These are phyloP conservation scores for Penicillium lividum DNA, from an alignment of 495 filamentous ascomycete species.

Conservation along the genomic window DNA sequence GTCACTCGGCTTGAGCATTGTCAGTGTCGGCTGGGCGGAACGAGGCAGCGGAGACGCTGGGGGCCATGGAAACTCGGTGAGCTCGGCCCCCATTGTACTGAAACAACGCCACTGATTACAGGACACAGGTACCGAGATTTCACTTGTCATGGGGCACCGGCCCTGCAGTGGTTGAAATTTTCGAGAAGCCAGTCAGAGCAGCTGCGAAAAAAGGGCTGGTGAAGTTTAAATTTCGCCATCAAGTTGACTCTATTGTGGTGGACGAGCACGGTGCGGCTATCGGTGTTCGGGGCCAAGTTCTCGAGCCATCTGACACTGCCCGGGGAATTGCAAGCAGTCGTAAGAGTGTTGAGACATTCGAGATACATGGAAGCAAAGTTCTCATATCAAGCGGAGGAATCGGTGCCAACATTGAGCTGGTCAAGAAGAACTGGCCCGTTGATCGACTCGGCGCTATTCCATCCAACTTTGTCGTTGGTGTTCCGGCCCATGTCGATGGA, in stretches of 20 bases:
- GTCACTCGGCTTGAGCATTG: conserved; percentile 3
- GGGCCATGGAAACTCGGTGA: conserved; percentile 10
- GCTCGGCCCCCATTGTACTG: not conserved
- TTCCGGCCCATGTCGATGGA: conserved; percentile 7
- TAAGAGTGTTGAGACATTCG: conserved; percentile 1
- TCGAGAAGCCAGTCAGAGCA: conserved; percentile 8
- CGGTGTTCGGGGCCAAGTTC: conserved; percentile 1
- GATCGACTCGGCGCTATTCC: conserved; percentile 4
- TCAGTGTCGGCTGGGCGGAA: conserved; percentile 8
- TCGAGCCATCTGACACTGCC: conserved; percentile 5
- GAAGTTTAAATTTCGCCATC: conserved; percentile 6
- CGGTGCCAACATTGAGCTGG: conserved; percentile 5
- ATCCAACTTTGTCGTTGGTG: conserved; percentile 7
- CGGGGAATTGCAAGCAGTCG: conserved; percentile 8
- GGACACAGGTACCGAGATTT: conserved; percentile 4
- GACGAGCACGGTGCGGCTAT: conserved; percentile 4
- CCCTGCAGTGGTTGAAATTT: conserved; percentile 2
- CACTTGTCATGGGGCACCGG: conserved; percentile 9
- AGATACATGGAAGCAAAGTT: conserved; percentile 1
- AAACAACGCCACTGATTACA: not conserved
- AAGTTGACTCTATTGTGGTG: conserved; percentile 5
- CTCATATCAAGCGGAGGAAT: conserved; percentile 7
- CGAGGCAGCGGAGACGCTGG: conserved; percentile 6
- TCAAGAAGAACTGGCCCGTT: conserved; percentile 10
- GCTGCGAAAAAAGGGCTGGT: conserved; percentile 5